These are phyloP conservation scores for Quercus suber DNA, from an alignment of 306 rosid species.

Conservation along the genomic window DNA sequence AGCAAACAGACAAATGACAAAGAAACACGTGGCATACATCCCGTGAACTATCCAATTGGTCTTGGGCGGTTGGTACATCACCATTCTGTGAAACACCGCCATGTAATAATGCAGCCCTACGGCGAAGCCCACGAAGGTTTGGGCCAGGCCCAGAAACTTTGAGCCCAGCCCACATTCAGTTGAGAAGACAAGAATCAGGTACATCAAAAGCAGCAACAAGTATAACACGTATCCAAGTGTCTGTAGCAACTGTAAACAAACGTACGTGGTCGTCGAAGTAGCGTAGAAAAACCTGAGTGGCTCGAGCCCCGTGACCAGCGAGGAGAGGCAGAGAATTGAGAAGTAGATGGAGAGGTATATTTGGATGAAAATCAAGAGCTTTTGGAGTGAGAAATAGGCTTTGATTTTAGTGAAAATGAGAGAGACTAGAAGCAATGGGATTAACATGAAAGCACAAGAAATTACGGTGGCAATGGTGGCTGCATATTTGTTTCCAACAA, in stretches of 20 bases:
- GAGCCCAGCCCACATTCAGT: slow-evolving; percentile 65
- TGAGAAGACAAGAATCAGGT: slow-evolving; percentile 68
- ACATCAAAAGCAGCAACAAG: slow-evolving; percentile 68
- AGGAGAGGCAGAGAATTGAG: slow-evolving; percentile 62
- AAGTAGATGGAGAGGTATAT: slow-evolving; percentile 83
- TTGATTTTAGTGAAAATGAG: slow-evolving; percentile 74
- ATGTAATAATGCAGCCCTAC: slow-evolving; percentile 85
- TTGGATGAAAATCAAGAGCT: slow-evolving; percentile 87
- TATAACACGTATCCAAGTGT: slow-evolving; percentile 77
- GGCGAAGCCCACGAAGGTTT: slow-evolving; percentile 58
- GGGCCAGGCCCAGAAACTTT: slow-evolving; percentile 71
- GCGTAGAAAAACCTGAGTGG: slow-evolving; percentile 85
- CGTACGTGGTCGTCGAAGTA: slow-evolving; percentile 74
- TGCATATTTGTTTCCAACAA: slow-evolving; percentile 84
- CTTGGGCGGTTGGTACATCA: slow-evolving; percentile 66
- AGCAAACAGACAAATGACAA: slow-evolving; percentile 51
- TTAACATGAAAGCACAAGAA: slow-evolving; percentile 55
- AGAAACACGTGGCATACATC: slow-evolving; percentile 70
- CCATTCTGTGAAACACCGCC: slow-evolving; percentile 84
- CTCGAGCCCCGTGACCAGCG: slow-evolving; percentile 67
- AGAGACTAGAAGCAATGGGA: slow-evolving; percentile 72
- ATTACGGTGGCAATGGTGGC: slow-evolving; percentile 63
- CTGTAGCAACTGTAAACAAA: slow-evolving; percentile 69
- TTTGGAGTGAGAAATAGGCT: slow-evolving; percentile 89
- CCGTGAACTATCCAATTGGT: slow-evolving; percentile 90